These are phyloP conservation scores for Viola odorata DNA, from an alignment of 345 rosid species.

Conservation along the genomic window DNA sequence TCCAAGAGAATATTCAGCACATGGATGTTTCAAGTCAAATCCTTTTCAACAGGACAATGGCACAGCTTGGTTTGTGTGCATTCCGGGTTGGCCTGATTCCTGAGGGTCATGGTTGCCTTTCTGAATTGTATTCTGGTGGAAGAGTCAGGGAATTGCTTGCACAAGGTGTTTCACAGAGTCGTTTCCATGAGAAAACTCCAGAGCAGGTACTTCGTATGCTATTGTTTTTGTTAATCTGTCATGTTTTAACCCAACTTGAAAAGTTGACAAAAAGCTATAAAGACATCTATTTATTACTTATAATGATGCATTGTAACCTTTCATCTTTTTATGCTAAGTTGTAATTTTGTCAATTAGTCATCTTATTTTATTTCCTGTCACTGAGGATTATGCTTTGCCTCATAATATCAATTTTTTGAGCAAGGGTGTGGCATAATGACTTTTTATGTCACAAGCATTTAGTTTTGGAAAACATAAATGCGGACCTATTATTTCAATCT, in stretches of 20 bases:
- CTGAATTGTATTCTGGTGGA: constrained; percentile 88
- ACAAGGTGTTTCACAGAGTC: constrained; percentile 89
- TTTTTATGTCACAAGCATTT: too few relatives aligned
- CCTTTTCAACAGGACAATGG: constrained; percentile 92
- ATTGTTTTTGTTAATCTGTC: neutral
- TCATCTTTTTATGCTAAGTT: too few relatives aligned
- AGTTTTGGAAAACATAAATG: too few relatives aligned
- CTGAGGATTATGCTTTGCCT: too few relatives aligned
- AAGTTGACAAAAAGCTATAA: too few relatives aligned
- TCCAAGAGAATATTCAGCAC: constrained; percentile 81
- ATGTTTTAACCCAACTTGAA: neutral
- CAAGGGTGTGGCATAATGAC: too few relatives aligned
- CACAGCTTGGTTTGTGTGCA: constrained; percentile 93
- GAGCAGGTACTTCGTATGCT: constrained; percentile 55
- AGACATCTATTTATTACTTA: too few relatives aligned
- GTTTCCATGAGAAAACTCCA: constrained; percentile 94
- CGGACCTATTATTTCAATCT: too few relatives aligned
- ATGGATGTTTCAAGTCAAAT: constrained; percentile 94
- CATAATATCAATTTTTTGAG: too few relatives aligned
- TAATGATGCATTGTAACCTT: too few relatives aligned
- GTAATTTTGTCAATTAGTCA: too few relatives aligned
- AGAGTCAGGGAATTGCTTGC: constrained; percentile 94
- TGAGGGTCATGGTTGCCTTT: constrained; percentile 82
- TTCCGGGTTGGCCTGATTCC: constrained; percentile 70
- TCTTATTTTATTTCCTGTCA: too few relatives aligned